Conservation (phyloP, 495 filamentous ascomycete species). For the Penicillium egyptiacum region DNA sequence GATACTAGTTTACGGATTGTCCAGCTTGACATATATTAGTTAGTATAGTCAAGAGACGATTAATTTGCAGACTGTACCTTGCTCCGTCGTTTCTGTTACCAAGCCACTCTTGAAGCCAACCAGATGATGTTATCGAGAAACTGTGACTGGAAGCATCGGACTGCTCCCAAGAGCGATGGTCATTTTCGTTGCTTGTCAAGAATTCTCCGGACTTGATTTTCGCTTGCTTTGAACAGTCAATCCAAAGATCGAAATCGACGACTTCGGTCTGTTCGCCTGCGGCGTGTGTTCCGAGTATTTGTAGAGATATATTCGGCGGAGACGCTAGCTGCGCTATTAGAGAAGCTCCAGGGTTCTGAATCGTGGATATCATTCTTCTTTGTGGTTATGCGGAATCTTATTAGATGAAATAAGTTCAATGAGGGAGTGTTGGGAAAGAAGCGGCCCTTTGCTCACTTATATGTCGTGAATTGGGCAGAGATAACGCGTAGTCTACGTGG, state of each 20-base stretch:
- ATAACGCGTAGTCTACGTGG: no score
- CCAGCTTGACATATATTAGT: neutral
- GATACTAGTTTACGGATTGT: neutral
- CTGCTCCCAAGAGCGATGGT: neutral
- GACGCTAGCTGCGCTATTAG: neutral
- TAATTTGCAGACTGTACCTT: neutral
- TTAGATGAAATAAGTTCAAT: no score
- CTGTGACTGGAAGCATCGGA: neutral
- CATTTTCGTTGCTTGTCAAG: neutral
- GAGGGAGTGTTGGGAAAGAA: no score
- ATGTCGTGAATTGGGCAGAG: no score
- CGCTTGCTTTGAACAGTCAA: neutral
- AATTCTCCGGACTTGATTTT: conserved; percentile 3
- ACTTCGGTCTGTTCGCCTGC: neutral
- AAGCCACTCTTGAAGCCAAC: neutral
- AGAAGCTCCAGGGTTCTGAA: neutral
- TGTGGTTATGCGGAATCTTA: no score
- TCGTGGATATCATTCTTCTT: no score
- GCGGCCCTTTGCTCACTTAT: no score
- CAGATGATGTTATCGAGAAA: neutral
- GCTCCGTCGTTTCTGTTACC: neutral
- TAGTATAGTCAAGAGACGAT: neutral
- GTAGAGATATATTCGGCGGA: neutral
- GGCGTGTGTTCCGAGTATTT: neutral
- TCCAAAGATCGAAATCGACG: conserved; percentile 5